Evolutionary conservation across 495 filamentous ascomycete species (phyloP), one percentile per base, ranked within the genome.

Genomic region (Penicillium robsamsonii): DNA sequence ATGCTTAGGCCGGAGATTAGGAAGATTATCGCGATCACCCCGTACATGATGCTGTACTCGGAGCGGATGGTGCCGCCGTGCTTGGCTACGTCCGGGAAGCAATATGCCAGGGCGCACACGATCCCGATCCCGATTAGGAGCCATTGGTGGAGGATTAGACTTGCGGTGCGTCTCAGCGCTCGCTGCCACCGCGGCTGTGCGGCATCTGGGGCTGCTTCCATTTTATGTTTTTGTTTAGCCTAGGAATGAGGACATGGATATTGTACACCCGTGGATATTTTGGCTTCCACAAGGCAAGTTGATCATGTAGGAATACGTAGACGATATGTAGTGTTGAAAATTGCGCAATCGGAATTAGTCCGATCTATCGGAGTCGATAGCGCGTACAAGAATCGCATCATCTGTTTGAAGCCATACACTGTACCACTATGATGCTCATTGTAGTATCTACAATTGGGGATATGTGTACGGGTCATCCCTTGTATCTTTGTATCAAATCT

Each of bases 61-160:
- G 79, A 79, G 30, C 69, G 70, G 55, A 83, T 81, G 13, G 74
- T 62, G 30, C 80, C 79, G 44, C 78, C 80, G 53, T 76, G 73
- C 43, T 77, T 81, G 44, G 79, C 79, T 29, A 83, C 75, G 37
- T 78, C 67, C 20, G 80, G 79, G 56, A 83, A 81, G 48, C 72
- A 77, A 60, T 81, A 81, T 43, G 76, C 80, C 25, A 83, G 65
- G 1, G 75, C 63, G 56, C 77, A 79, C 46, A 64, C 79, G 12
- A 81, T 56, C 9, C 77, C 79, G 51, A 84, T 80, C 24, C 78
- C 81, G 52, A 84, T 72, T 17, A 83, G 70, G 33, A 84, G 76
- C 79, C 80, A 84, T 61, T 84, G 81, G 45, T 73, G 73, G 29
- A 76, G 65, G 55, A 84, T 56, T 57, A 81, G 71, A 12, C 47